These are phyloP conservation scores for Pseudogymnoascus sp. DNA, from an alignment of 2,329 filamentous ascomycete genomes.

Conservation along the genomic window DNA sequence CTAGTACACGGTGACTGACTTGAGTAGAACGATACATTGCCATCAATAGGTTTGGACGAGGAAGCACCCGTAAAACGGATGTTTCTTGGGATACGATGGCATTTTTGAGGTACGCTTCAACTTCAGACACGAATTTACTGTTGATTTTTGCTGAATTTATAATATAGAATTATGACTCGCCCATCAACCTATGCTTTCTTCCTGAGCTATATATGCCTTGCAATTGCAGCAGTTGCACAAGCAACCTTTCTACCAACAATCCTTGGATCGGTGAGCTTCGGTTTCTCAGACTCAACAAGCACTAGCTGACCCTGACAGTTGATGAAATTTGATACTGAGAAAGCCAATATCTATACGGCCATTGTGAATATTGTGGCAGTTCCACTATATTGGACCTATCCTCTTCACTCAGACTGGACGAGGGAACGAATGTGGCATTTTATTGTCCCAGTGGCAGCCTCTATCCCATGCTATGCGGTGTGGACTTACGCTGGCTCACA, in stretches of 20 bases:
- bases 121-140: neutral
- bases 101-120: conserved; percentile 11
- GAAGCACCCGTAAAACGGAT: conserved; percentile 17
- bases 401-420: conserved; percentile 6
- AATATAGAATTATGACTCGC: conserved; percentile 16
- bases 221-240: conserved; percentile 19
- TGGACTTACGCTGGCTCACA: conserved; percentile 9
- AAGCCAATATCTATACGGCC: conserved; percentile 20
- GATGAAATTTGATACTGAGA: conserved; percentile 15
- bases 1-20: neutral
- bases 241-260: conserved; percentile 21
- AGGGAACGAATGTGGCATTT: conserved; percentile 9
- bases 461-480: conserved; percentile 7
- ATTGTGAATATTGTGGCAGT: conserved; percentile 18
- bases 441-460: neutral
- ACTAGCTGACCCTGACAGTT: conserved; percentile 10
- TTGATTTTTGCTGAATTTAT: neutral
- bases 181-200: conserved; percentile 21
- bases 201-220: conserved; percentile 17
- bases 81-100: conserved; percentile 17
- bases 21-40: conserved; percentile 18
- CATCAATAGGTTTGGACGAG: conserved; percentile 19
- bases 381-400: conserved; percentile 6
- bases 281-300: neutral
- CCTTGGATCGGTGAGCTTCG: conserved; percentile 9